A percentile compares a stretch with the other conserved stretches of the same genome.
These are phyloP conservation scores for Luffa acutangula DNA, from an alignment of 306 rosid species.

Conservation along the genomic window DNA sequence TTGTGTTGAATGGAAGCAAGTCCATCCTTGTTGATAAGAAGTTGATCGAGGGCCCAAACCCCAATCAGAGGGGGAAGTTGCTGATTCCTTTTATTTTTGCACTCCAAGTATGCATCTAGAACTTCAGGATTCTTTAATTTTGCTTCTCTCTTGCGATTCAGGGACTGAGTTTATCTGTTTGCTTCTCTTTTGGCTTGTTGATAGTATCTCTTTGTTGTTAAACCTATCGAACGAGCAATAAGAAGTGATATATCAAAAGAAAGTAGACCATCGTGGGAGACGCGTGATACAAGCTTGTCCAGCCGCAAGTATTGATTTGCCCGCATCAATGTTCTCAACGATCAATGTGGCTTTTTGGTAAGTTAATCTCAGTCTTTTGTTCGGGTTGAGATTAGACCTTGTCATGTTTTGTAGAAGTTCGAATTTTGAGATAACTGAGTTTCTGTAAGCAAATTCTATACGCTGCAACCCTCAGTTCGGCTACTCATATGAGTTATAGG, in stretches of 20 bases:
- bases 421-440: background rate
- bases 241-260: slow-evolving; percentile 45
- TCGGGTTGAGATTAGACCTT: background rate
- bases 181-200: background rate
- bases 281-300: slow-evolving; percentile 21
- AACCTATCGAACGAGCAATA: slow-evolving; percentile 62
- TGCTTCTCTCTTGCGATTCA: background rate
- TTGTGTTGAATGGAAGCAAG: slow-evolving; percentile 46
- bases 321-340: background rate
- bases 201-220: slow-evolving; percentile 42
- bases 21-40: slow-evolving; percentile 64
- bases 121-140: background rate
- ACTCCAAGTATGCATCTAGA: slow-evolving; percentile 44
- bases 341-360: background rate
- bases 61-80: slow-evolving; percentile 63
- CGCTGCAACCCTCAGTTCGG: slow-evolving; percentile 2
- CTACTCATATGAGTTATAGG: background rate
- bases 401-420: background rate
- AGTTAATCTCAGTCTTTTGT: background rate
- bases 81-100: slow-evolving; percentile 65
- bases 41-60: slow-evolving; percentile 90
- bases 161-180: background rate
- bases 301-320: slow-evolving; percentile 26
- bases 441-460: background rate
- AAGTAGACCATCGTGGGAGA: slow-evolving; percentile 74